Conservation (phyloP, 2,329 filamentous ascomycete genomes). For the Pseudocercospora cruenta region DNA sequence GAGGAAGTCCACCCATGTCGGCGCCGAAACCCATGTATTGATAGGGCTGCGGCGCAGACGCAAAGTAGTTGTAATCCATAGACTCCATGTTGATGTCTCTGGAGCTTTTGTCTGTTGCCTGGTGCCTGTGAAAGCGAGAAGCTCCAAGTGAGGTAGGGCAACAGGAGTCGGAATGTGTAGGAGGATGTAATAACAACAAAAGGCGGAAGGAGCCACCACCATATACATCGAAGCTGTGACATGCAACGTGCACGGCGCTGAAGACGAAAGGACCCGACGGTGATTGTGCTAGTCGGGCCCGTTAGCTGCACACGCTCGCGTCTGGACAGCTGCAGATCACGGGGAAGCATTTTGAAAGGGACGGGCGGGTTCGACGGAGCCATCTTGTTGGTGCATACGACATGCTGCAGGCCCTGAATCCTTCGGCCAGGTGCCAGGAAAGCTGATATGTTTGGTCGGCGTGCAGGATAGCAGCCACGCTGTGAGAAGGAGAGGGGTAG, state of each 20-base stretch:
- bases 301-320: conserved; percentile 19
- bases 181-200: conserved; percentile 4
- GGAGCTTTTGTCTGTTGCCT: not conserved
- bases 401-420: conserved; percentile 21
- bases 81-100: conserved; percentile 29
- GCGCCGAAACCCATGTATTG: conserved; percentile 44
- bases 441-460: conserved; percentile 1
- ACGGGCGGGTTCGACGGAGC: conserved; percentile 24
- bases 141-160: not conserved
- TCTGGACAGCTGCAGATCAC: conserved; percentile 22
- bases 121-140: not conserved
- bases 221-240: conserved; percentile 15
- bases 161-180: not conserved
- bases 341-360: conserved; percentile 16
- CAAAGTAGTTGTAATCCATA: conserved; percentile 64
- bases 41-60: conserved; percentile 50
- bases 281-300: conserved; percentile 14
- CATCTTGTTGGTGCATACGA: conserved; percentile 20
- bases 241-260: conserved; percentile 20
- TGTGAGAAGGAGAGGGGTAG: conserved; percentile 9
- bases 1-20: conserved; percentile 43
- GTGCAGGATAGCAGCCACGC: conserved; percentile 9
- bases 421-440: conserved; percentile 20
- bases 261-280: conserved; percentile 20
- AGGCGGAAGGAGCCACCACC: conserved; percentile 15